Conservation (phyloP, 768 basidiomycete genomes). For the Rhizopogon salebrosus region DNA sequence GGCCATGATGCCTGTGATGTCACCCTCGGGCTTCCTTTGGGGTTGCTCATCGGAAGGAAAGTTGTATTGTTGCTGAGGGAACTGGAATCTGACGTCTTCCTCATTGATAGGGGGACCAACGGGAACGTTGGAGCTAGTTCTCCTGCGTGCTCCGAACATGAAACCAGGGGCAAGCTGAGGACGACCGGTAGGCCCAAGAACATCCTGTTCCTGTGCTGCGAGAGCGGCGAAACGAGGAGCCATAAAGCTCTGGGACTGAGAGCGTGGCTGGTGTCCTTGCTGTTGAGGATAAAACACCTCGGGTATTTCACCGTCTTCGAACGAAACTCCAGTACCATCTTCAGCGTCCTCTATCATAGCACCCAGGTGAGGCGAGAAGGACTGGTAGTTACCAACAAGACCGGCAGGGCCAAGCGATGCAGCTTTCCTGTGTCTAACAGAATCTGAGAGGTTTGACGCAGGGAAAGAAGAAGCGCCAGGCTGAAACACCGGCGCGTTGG, state of each 20-base stretch:
- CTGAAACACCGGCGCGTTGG: slow-evolving; percentile 71
- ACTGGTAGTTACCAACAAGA: slow-evolving; percentile 57
- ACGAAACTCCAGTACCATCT: slow-evolving; percentile 44
- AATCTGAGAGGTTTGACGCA: slow-evolving; percentile 35
- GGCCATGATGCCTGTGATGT: slow-evolving; percentile 88
- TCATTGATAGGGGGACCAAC: slow-evolving; percentile 75
- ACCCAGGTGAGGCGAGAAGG: slow-evolving; percentile 75
- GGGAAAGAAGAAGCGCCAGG: slow-evolving; percentile 59
- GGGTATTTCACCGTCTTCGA: slow-evolving; percentile 78
- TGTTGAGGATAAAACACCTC: slow-evolving; percentile 46
- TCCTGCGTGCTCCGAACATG: slow-evolving; percentile 72
- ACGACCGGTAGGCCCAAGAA: slow-evolving; percentile 68
- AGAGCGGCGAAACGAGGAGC: slow-evolving; percentile 85
- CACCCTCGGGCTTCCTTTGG: slow-evolving; percentile 60
- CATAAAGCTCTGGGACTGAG: slow-evolving; percentile 79
- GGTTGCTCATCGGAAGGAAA: slow-evolving; percentile 30
- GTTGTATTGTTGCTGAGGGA: slow-evolving; percentile 60
- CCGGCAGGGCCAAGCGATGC: slow-evolving; percentile 61
- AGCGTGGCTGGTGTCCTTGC: slow-evolving; percentile 60
- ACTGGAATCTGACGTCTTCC: slow-evolving; percentile 78
- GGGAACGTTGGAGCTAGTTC: slow-evolving; percentile 45
- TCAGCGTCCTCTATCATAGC: slow-evolving; percentile 82
- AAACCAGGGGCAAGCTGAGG: slow-evolving; percentile 90
- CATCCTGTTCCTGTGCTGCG: slow-evolving; percentile 61
- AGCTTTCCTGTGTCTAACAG: slow-evolving; percentile 78